Conservation (phyloP, 2,329 filamentous ascomycete genomes). For the Neopestalotiopsis sp. region DNA sequence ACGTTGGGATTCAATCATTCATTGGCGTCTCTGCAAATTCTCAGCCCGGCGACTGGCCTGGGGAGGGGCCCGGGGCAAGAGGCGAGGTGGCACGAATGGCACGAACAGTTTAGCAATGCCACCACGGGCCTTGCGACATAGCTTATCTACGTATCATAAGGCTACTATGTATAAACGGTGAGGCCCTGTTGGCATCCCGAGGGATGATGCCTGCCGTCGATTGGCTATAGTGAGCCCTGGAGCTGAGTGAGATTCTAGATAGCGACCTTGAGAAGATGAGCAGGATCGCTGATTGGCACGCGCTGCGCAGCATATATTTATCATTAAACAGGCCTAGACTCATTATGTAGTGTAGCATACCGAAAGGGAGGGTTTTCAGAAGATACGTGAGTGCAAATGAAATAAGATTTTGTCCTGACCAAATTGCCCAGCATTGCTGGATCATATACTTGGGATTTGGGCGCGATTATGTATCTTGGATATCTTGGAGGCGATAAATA, state of each 20-base stretch:
- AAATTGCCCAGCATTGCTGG: too few relatives aligned
- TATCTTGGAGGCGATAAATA: too few relatives aligned
- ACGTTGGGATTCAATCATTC: neutral
- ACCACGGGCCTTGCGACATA: conserved; percentile 1
- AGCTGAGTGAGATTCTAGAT: neutral
- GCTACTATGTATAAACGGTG: neutral
- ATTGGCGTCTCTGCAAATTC: neutral
- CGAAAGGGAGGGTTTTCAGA: too few relatives aligned
- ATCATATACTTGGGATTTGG: too few relatives aligned
- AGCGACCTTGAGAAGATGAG: neutral
- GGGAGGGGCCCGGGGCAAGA: neutral
- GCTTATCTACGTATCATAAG: conserved; percentile 2
- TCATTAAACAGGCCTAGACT: too few relatives aligned
- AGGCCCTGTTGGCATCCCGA: neutral
- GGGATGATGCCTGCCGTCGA: conserved; percentile 2
- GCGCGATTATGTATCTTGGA: too few relatives aligned
- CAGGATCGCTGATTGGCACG: neutral
- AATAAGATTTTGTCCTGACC: too few relatives aligned
- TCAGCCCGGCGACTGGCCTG: neutral
- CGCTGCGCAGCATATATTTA: neutral
- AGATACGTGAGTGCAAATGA: too few relatives aligned
- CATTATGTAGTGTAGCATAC: too few relatives aligned
- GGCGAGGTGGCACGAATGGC: neutral
- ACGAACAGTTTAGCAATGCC: neutral
- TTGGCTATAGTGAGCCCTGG: neutral